phyloP scores from a whole-genome alignment of 148 eudicot species.

The Nepenthes gracilis region DNA sequence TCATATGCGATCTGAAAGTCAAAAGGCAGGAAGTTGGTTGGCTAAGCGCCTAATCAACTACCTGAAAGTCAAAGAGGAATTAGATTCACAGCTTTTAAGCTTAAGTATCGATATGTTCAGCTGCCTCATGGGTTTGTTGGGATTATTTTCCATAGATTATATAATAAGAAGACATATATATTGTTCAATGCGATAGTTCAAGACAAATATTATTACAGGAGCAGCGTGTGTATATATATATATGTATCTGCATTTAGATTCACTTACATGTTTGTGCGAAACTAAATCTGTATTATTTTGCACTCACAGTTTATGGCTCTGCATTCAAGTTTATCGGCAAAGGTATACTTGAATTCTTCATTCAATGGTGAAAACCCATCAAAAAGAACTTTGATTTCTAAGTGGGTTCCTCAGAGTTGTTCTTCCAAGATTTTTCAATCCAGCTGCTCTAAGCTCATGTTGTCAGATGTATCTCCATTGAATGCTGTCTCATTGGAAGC shows the following conservation, averaged over 20 bases:
- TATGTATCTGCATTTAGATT: not conserved
- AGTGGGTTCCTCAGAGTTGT: not conserved
- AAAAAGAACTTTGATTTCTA: not conserved
- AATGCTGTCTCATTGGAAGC: conserved; percentile 6
- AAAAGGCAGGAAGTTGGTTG: conserved; percentile 2
- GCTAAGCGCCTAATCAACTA: not conserved
- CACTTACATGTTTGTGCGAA: not conserved
- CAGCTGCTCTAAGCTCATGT: conserved; percentile 5
- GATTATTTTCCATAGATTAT: not conserved
- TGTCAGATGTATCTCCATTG: not conserved
- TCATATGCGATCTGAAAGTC: conserved; percentile 1
- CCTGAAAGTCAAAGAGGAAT: conserved; percentile 5
- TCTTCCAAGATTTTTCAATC: not conserved
- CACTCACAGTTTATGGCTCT: conserved; percentile 1
- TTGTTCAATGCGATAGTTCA: not conserved
- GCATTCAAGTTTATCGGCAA: not conserved
- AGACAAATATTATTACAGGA: not conserved
- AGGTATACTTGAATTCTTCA: conserved; percentile 1
- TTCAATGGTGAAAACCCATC: not conserved
- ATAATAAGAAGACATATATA: not conserved
- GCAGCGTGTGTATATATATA: not conserved
- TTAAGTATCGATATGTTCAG: not conserved
- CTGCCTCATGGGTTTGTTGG: conserved; percentile 3
- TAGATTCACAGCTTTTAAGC: not conserved
- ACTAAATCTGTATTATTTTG: not conserved